Evolutionary conservation across 2,329 filamentous ascomycete genomes (phyloP).

Genomic region (Fonsecaea nubica): DNA sequence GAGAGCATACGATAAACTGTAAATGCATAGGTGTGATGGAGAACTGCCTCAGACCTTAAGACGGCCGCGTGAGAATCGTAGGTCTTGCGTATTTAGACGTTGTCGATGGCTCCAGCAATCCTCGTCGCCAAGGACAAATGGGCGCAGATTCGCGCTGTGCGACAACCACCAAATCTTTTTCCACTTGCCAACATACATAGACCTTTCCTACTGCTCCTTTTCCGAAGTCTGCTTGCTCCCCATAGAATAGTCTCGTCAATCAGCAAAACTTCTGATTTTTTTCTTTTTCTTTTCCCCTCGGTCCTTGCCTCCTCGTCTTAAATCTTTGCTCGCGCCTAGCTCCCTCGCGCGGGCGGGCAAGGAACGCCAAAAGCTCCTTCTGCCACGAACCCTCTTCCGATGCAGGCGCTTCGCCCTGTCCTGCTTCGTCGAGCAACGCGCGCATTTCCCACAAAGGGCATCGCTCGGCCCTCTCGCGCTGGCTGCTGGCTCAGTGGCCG

Average conservation of each 20-base stretch:
- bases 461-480: not conserved
- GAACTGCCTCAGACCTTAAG: not conserved
- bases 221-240: not conserved
- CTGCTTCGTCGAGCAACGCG: conserved; percentile 28
- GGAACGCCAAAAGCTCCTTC: not conserved
- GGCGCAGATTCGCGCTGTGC: not conserved
- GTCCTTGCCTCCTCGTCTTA: not conserved
- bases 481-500: not conserved
- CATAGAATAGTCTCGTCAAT: not conserved
- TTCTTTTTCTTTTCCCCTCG: too few species aligned
- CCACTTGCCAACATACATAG: not conserved
- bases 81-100: not conserved
- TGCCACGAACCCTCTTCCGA: conserved; percentile 4
- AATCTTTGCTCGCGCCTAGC: not conserved
- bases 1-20: not conserved
- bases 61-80: not conserved
- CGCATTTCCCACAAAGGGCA: not conserved
- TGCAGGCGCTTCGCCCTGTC: conserved; percentile 33
- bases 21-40: not conserved
- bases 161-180: not conserved
- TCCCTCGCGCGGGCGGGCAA: not conserved
- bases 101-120: not conserved
- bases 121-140: not conserved
- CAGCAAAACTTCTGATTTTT: not conserved
- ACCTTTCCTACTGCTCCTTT: not conserved